Evolutionary conservation across 495 filamentous ascomycete genomes (phyloP), one percentile per base, ranked within the genome.

Genomic region (Podospora appendiculata): DNA sequence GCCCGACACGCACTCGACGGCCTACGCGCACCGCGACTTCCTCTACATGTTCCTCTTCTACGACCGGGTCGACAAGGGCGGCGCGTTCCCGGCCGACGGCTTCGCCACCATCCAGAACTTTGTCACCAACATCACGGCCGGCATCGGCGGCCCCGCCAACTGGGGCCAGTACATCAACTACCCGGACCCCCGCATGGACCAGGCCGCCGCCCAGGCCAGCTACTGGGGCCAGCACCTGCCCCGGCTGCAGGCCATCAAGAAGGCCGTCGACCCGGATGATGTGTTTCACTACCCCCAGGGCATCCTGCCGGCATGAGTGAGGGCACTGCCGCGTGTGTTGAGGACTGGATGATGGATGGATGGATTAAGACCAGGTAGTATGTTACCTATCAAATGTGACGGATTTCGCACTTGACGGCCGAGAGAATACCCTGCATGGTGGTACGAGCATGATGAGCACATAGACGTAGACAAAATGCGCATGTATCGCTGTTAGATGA

Each of bases 141-240:
- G 50, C 34, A 45, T 74, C 39, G 35, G 48, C 1, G 5, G 25
- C 25, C 49, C 47, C 32, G 50, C 45, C 9, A 58, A 70, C 38
- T 68, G 69, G 70, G 71, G 70, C 25, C 70, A 68, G 63, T 75
- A 75, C 52, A 65, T 74, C 65, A 76, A 75, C 57, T 76, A 75
- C 53, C 70, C 68, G 6, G 69, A 75, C 56, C 63, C 68, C 6
- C 61, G 55, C 12, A 49, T 75, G 45, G 60, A 67, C 47, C 64
- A 71, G 35, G 54, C 47, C 12, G 65, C 66, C 8, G 72, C 72
- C 7, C 56, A 72, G 45, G 35, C 25, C n/a, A 63, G 57, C 46
- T 79, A 86, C 54, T 84, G 78, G 77, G 78, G 75, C 0, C 47
- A 54, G 1, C 82, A 84, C 52, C 65, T 83, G n/a, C 62, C 62